These are phyloP conservation scores for Myochromella boudieri DNA, from an alignment of 768 basidiomycete species.

Conservation along the genomic window DNA sequence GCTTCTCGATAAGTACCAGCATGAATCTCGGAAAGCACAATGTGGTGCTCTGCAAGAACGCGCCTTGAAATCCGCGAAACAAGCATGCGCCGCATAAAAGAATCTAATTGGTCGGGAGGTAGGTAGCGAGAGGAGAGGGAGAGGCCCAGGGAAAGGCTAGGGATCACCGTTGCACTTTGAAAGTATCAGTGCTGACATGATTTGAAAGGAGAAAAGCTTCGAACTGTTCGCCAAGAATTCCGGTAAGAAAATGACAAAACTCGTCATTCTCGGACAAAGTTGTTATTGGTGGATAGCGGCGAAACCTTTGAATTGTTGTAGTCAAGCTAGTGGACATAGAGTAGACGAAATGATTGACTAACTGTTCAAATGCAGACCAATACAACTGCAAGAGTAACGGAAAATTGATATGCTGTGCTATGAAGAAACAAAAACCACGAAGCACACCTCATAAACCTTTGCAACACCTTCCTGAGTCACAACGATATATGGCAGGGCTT, in stretches of 20 bases:
- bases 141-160: conserved; percentile 77
- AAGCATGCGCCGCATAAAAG: conserved; percentile 90
- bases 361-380: conserved; percentile 88
- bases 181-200: conserved; percentile 6
- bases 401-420: conserved; percentile 4
- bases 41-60: conserved; percentile 87
- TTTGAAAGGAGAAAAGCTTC: conserved; percentile 22
- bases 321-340: neutral
- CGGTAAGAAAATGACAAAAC: conserved; percentile 73
- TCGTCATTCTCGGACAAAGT: conserved; percentile 71
- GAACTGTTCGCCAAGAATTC: conserved; percentile 76
- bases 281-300: conserved; percentile 71
- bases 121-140: conserved; percentile 84
- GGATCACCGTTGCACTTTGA: conserved; percentile 70
- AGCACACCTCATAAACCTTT: conserved; percentile 77
- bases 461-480: conserved; percentile 84
- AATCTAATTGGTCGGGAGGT: conserved; percentile 74
- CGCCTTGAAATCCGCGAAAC: conserved; percentile 87
- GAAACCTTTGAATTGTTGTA: conserved; percentile 46
- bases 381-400: conserved; percentile 64
- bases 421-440: neutral
- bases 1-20: conserved; percentile 32
- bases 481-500: conserved; percentile 81
- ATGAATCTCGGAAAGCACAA: conserved; percentile 70
- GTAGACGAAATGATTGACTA: conserved; percentile 9